Conservation (phyloP, 305 asterid genomes). For the Fraxinus baroniana region DNA sequence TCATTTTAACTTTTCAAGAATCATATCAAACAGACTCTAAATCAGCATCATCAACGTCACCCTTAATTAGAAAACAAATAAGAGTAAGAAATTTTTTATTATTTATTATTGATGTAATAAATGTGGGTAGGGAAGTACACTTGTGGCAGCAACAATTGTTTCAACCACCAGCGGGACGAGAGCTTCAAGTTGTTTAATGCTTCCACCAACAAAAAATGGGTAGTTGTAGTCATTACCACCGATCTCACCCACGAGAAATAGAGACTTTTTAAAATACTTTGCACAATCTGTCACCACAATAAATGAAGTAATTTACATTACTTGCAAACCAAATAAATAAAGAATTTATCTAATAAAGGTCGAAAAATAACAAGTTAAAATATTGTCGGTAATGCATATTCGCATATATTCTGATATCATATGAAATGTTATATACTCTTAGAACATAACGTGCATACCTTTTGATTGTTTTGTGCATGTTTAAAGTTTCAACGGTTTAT, state of each 20-base stretch:
- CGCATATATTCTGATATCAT: not conserved
- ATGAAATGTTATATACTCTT: not conserved
- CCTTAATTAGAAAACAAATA: not conserved
- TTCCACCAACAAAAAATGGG: conserved; percentile 57
- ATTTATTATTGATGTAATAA: not conserved
- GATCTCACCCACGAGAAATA: conserved; percentile 80
- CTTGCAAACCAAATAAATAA: not conserved
- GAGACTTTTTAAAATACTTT: conserved; percentile 42
- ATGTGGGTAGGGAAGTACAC: conserved; percentile 33
- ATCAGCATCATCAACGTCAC: too few relatives aligned
- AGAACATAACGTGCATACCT: not conserved
- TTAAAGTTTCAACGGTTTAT: not conserved
- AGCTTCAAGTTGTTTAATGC: conserved; percentile 43
- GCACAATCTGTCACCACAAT: conserved; percentile 45
- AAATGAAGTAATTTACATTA: not conserved
- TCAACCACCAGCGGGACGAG: conserved; percentile 64
- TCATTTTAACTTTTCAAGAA: too few relatives aligned
- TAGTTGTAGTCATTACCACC: conserved; percentile 91
- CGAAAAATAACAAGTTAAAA: not conserved
- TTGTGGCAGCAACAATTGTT: conserved; percentile 44
- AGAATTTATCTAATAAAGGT: not conserved
- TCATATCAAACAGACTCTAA: too few relatives aligned
- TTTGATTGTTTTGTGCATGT: not conserved
- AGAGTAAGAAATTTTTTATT: not conserved
- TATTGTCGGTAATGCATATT: not conserved